Percentiles rank a stretch among this genome's conserved stretches.
Conservation (phyloP, 176 grass and related monocot species). For the Musa troglodytarum region DNA sequence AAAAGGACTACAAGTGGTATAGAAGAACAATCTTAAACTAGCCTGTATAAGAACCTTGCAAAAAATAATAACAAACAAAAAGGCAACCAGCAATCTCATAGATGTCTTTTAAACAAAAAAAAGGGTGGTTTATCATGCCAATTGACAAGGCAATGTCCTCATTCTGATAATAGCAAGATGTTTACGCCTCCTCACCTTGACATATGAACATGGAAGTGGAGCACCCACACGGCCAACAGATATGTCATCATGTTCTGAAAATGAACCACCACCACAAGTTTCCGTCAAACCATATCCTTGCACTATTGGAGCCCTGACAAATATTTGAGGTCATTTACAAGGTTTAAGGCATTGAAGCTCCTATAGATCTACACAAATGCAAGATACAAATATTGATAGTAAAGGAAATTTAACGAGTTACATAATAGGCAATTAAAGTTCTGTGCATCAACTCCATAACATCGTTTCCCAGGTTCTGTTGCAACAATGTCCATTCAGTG, state of each 20-base stretch:
- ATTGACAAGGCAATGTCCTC: not conserved
- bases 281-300: constrained; percentile 98
- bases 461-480: no score
- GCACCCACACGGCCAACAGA: constrained; percentile 88
- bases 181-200: constrained; percentile 44
- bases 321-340: not conserved
- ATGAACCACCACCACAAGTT: constrained; percentile 86
- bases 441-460: no score
- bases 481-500: no score
- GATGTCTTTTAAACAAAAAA: not conserved
- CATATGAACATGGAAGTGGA: constrained; percentile 75
- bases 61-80: not conserved
- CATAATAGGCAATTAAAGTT: no score
- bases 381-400: no score
- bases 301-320: constrained; percentile 63
- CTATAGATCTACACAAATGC: no score
- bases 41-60: not conserved
- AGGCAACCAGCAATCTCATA: not conserved
- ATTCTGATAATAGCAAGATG: not conserved
- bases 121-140: not conserved
- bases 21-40: not conserved
- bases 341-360: no score
- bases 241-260: constrained; percentile 73
- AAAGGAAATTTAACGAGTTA: no score
- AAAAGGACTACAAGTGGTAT: not conserved